phyloP scores from a whole-genome alignment of 768 basidiomycete genomes.

The Crepidotus variabilis region DNA sequence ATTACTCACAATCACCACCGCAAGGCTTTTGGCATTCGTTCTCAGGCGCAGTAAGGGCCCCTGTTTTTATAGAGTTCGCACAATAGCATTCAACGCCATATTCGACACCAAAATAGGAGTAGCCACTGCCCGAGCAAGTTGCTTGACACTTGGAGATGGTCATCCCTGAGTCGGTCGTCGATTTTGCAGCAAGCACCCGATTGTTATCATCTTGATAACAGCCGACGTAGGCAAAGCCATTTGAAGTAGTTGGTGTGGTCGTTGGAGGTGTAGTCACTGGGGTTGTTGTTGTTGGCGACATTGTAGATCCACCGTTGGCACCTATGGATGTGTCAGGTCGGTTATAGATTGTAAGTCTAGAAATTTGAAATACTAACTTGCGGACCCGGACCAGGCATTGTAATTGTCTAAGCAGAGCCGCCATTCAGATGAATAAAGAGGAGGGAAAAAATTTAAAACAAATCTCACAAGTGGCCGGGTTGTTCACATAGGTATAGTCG shows the following conservation, averaged over 20 bases:
- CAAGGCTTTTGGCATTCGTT: constrained; percentile 29
- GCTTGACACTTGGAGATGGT: constrained; percentile 26
- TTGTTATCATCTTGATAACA: constrained; percentile 22
- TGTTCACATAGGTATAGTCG: constrained; percentile 36
- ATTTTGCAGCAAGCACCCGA: constrained; percentile 20
- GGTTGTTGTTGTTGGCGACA: too few relatives aligned
- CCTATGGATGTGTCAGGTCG: not conserved
- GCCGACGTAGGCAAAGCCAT: constrained; percentile 19
- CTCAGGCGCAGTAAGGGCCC: constrained; percentile 14
- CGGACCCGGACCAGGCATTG: constrained; percentile 57
- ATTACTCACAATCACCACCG: constrained; percentile 25
- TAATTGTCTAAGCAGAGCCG: constrained; percentile 45
- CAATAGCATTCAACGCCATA: constrained; percentile 32
- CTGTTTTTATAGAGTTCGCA: constrained; percentile 18
- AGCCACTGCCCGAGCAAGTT: constrained; percentile 22
- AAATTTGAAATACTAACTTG: constrained; percentile 25
- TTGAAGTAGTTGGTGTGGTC: constrained; percentile 8
- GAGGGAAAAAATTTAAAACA: not conserved
- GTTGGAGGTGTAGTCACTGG: constrained; percentile 1
- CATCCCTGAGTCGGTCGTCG: constrained; percentile 13
- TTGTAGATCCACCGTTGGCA: not conserved
- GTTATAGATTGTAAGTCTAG: not conserved
- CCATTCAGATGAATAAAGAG: constrained; percentile 7
- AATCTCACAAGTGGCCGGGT: constrained; percentile 33
- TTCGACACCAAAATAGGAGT: constrained; percentile 27